Percentiles rank a stretch among this genome's conserved stretches.
Evolutionary conservation across 2,329 filamentous ascomycete genomes (phyloP).

Genomic region (Arthrobotrys entomopaga): DNA sequence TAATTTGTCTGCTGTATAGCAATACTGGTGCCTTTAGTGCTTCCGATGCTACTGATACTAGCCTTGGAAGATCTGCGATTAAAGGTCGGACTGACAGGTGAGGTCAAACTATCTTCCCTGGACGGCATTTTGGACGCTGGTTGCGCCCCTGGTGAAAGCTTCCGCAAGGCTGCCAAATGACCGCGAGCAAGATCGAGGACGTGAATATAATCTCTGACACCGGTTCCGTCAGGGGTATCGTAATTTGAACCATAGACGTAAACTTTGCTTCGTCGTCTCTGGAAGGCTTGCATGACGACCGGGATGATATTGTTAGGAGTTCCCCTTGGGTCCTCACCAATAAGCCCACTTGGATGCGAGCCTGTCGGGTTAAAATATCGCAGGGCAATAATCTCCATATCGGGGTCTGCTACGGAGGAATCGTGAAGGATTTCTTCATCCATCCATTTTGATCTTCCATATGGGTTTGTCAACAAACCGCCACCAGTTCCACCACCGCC

Average conservation of each 20-base stretch:
- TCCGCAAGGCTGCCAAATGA: conserved; percentile 70
- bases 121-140: neutral
- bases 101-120: conserved; percentile 22
- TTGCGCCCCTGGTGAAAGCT: conserved; percentile 16
- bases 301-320: conserved; percentile 73
- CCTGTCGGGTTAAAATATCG: conserved; percentile 77
- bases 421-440: conserved; percentile 74
- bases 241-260: conserved; percentile 74
- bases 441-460: conserved; percentile 75
- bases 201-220: conserved; percentile 75
- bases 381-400: conserved; percentile 72
- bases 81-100: conserved; percentile 44
- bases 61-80: conserved; percentile 28
- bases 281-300: conserved; percentile 65
- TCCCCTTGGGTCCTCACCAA: conserved; percentile 73
- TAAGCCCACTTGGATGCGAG: conserved; percentile 71
- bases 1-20: conserved; percentile 58
- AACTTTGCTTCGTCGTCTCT: conserved; percentile 63
- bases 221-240: conserved; percentile 73
- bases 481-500: conserved; percentile 65
- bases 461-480: conserved; percentile 69
- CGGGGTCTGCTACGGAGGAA: conserved; percentile 69
- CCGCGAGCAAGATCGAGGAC: conserved; percentile 73
- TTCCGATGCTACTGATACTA: conserved; percentile 27
- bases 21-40: conserved; percentile 32